These are phyloP conservation scores for Mycena polygramma DNA, from an alignment of 768 basidiomycete species.

Conservation along the genomic window DNA sequence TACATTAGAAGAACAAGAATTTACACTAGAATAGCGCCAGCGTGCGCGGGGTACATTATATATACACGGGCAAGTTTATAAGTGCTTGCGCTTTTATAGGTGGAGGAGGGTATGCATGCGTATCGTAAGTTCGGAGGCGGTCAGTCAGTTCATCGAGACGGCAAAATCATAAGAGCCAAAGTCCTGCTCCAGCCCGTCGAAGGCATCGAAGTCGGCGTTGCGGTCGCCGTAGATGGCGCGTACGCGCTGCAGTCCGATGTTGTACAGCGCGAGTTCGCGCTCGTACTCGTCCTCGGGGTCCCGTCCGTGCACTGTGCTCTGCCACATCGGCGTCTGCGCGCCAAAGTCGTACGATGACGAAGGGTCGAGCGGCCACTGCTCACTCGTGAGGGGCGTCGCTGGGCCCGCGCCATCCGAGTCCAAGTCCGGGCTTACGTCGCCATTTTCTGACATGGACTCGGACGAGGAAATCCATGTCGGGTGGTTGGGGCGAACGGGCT, in stretches of 20 bases:
- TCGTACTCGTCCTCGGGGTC: slow-evolving; percentile 2
- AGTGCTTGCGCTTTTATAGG: too few relatives aligned
- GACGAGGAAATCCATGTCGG: slow-evolving; percentile 19
- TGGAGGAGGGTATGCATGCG: slow-evolving; percentile 4
- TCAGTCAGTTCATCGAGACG: too few relatives aligned
- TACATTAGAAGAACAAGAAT: neutral
- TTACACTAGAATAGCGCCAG: neutral
- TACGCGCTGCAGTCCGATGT: slow-evolving; percentile 24
- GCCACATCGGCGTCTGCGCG: neutral
- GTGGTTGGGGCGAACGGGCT: slow-evolving; percentile 15
- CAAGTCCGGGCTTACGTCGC: slow-evolving; percentile 13
- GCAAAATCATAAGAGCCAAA: neutral
- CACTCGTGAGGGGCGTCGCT: slow-evolving; percentile 10
- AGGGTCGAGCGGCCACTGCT: slow-evolving; percentile 22
- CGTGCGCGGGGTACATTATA: neutral
- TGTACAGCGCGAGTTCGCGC: slow-evolving; percentile 21
- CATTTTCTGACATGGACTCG: neutral
- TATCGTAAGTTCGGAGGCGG: too few relatives aligned
- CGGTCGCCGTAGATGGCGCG: neutral
- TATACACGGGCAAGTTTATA: neutral
- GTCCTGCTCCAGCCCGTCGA: neutral
- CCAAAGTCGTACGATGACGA: slow-evolving; percentile 14
- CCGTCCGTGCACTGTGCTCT: neutral
- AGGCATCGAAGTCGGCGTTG: neutral
- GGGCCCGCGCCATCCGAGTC: neutral